Conservation (phyloP, 768 basidiomycete genomes). For the Collybia mongolica region DNA sequence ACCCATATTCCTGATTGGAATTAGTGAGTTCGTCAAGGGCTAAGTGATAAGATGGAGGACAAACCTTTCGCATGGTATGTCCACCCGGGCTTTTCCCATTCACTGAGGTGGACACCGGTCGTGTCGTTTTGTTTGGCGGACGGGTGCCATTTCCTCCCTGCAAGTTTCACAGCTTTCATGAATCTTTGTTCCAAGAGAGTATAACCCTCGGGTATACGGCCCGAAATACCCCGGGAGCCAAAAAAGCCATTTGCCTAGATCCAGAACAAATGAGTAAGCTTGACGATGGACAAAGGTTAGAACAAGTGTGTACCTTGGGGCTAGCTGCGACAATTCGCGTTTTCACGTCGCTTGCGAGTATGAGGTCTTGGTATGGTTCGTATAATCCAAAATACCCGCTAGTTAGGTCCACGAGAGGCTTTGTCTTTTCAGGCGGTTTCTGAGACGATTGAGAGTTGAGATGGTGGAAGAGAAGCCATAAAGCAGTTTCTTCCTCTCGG, state of each 20-base stretch:
- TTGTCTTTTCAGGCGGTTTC: conserved; percentile 20
- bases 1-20: conserved; percentile 74
- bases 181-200: conserved; percentile 86
- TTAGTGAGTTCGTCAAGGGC: neutral
- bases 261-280: neutral
- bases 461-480: conserved; percentile 52
- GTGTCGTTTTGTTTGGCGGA: conserved; percentile 21
- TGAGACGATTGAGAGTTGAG: neutral
- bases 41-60: conserved; percentile 4
- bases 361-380: conserved; percentile 70
- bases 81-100: conserved; percentile 91
- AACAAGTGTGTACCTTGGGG: conserved; percentile 59
- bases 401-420: conserved; percentile 76
- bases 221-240: conserved; percentile 85
- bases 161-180: conserved; percentile 58
- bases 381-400: conserved; percentile 95
- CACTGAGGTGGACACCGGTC: conserved; percentile 66
- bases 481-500: conserved; percentile 75
- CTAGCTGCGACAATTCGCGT: conserved; percentile 82
- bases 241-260: conserved; percentile 93
- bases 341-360: conserved; percentile 55
- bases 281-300: neutral
- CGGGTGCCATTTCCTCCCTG: conserved; percentile 38
- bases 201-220: conserved; percentile 94
- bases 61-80: conserved; percentile 98